A percentile compares a stretch with the other conserved stretches of the same genome.
These are phyloP conservation scores for Serpula lacrymans DNA, from an alignment of 768 basidiomycete genomes.

Conservation along the genomic window DNA sequence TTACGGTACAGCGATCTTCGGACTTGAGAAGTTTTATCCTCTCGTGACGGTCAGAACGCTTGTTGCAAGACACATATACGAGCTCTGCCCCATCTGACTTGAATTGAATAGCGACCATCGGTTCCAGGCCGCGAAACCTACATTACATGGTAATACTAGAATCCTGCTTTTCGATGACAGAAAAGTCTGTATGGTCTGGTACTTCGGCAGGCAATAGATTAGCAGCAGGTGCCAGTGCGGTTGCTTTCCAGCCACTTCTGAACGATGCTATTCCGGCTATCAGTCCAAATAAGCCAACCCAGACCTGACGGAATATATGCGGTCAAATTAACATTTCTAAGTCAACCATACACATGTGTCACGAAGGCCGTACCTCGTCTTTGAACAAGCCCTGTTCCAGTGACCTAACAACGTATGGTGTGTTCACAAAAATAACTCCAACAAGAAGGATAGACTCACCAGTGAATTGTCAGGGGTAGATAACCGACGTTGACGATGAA, in stretches of 20 bases:
- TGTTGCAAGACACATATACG: no score
- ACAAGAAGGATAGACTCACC: slow-evolving; percentile 41
- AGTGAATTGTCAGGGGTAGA: slow-evolving; percentile 82
- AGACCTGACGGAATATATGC: slow-evolving; percentile 24
- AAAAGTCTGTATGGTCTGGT: no score
- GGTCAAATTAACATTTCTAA: neutral
- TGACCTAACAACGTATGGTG: slow-evolving; percentile 45
- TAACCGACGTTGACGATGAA: slow-evolving; percentile 69
- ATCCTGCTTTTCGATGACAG: neutral
- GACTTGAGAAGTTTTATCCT: no score
- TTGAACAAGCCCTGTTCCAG: slow-evolving; percentile 61
- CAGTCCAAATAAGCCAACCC: slow-evolving; percentile 39
- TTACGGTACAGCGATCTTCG: no score
- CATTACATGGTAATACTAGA: no score
- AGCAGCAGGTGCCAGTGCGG: slow-evolving; percentile 47
- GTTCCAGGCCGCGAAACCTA: no score
- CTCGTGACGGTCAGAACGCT: no score
- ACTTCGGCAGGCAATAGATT: no score
- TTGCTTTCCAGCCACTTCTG: slow-evolving; percentile 70
- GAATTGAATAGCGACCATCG: no score
- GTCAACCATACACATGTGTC: slow-evolving; percentile 5
- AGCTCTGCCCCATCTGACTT: no score
- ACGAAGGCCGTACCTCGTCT: slow-evolving; percentile 46
- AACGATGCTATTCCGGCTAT: slow-evolving; percentile 59
- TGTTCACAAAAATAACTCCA: neutral